These are phyloP conservation scores for Boletus mariae DNA, from an alignment of 1,284 basidiomycete genomes.

Conservation along the genomic window DNA sequence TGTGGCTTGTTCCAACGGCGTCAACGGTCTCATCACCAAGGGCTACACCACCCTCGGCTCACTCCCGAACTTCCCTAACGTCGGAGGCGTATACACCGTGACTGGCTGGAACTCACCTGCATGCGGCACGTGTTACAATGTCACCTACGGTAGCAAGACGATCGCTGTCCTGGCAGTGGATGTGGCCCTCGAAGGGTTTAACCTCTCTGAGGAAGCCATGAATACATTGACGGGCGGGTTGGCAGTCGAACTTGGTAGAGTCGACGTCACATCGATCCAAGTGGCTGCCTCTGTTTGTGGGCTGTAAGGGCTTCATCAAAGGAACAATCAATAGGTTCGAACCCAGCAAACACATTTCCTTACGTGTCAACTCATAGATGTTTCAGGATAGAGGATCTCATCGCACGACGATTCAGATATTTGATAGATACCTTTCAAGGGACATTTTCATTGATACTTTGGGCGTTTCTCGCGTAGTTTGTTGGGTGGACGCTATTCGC, in stretches of 20 bases:
- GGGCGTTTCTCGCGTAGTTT: not conserved
- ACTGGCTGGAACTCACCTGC: slow-evolving; percentile 28
- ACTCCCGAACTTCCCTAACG: slow-evolving; percentile 49
- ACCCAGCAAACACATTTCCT: not conserved
- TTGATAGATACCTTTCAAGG: not conserved
- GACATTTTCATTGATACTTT: not conserved
- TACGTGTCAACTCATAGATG: slow-evolving; percentile 1
- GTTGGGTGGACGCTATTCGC: not conserved
- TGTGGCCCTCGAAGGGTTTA: slow-evolving; percentile 29
- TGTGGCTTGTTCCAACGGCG: slow-evolving; percentile 50
- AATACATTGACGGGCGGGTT: slow-evolving; percentile 32
- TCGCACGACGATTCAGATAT: not conserved
- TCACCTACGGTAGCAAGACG: slow-evolving; percentile 25
- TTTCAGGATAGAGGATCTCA: not conserved
- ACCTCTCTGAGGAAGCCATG: slow-evolving; percentile 36
- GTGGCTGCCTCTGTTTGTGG: slow-evolving; percentile 29
- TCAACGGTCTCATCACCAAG: slow-evolving; percentile 37
- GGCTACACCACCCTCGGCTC: slow-evolving; percentile 45
- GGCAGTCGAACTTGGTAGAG: slow-evolving; percentile 27
- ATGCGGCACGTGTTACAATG: slow-evolving; percentile 35
- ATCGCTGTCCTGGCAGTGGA: slow-evolving; percentile 36
- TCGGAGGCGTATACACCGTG: slow-evolving; percentile 45
- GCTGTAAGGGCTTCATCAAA: slow-evolving; percentile 6
- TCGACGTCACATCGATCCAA: slow-evolving; percentile 17
- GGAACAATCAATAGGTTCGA: not conserved